Evolutionary conservation across 176 grass and related monocot genomes (phyloP).

Genomic region (Rhynchospora tenuis): DNA sequence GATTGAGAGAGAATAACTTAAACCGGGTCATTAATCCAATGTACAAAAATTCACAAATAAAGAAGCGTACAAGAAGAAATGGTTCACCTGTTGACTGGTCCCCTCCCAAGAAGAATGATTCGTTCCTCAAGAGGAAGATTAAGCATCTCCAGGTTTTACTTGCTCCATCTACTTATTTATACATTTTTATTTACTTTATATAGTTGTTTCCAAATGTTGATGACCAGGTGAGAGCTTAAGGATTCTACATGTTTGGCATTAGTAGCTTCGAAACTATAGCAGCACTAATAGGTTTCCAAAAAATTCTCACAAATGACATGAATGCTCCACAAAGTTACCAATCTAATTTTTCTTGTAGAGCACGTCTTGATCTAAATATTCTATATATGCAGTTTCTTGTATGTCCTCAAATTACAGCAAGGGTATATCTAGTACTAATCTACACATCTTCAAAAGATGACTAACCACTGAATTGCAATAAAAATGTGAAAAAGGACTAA

Average conservation of each 20-base stretch:
- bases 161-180: neutral
- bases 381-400: neutral
- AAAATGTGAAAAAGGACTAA: neutral
- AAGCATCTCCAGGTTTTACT: slow-evolving; percentile 69
- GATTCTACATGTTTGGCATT: neutral
- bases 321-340: neutral
- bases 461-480: neutral
- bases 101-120: slow-evolving; percentile 71
- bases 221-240: neutral
- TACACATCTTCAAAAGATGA: neutral
- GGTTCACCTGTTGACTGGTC: slow-evolving; percentile 65
- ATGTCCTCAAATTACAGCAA: neutral
- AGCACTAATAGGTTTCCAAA: neutral
- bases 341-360: neutral
- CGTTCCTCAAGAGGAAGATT: slow-evolving; percentile 94
- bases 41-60: slow-evolving; percentile 74
- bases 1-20: slow-evolving; percentile 55
- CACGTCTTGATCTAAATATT: neutral
- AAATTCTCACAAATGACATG: neutral
- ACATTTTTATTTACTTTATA: neutral
- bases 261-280: slow-evolving; percentile 4
- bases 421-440: neutral
- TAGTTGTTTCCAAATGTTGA: neutral
- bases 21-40: slow-evolving; percentile 45
- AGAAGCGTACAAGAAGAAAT: slow-evolving; percentile 50